Evolutionary conservation across 2,329 filamentous ascomycete species (phyloP).

Genomic region (Hymenoscyphus fructigenus): DNA sequence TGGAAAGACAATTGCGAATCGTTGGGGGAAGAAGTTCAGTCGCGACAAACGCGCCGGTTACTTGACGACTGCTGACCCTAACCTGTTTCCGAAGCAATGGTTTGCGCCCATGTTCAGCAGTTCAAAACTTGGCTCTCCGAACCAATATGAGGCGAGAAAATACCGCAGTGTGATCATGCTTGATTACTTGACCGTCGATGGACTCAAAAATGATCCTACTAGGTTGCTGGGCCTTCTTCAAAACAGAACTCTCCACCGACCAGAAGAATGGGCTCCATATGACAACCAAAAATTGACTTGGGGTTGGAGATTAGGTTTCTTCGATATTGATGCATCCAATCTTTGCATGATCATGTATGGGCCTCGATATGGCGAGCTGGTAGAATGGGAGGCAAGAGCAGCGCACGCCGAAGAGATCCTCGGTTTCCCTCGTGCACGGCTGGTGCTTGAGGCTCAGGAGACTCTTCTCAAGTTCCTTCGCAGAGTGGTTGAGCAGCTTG

Average conservation of each 20-base stretch:
- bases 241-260: background rate
- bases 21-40: slow-evolving; percentile 1
- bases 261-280: slow-evolving; percentile 1
- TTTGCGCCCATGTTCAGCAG: background rate
- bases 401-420: slow-evolving; percentile 10
- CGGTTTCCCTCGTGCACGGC: slow-evolving; percentile 13
- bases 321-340: slow-evolving; percentile 9
- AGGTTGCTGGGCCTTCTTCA: background rate
- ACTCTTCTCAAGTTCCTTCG: slow-evolving; percentile 6
- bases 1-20: slow-evolving; percentile 3
- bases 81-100: slow-evolving; percentile 2
- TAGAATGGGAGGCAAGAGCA: slow-evolving; percentile 10
- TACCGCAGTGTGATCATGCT: background rate
- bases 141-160: background rate
- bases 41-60: slow-evolving; percentile 1
- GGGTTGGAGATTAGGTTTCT: background rate
- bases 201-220: background rate
- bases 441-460: slow-evolving; percentile 15
- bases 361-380: slow-evolving; percentile 15
- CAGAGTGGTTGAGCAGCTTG: slow-evolving; percentile 11
- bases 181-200: slow-evolving; percentile 3
- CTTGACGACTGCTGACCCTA: slow-evolving; percentile 1
- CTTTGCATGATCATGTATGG: slow-evolving; percentile 16
- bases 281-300: slow-evolving; percentile 7
- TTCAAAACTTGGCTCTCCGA: background rate